Base-by-base conservation (phyloP, 345 rosid genomes). In the Pistacia integerrima region DNA sequence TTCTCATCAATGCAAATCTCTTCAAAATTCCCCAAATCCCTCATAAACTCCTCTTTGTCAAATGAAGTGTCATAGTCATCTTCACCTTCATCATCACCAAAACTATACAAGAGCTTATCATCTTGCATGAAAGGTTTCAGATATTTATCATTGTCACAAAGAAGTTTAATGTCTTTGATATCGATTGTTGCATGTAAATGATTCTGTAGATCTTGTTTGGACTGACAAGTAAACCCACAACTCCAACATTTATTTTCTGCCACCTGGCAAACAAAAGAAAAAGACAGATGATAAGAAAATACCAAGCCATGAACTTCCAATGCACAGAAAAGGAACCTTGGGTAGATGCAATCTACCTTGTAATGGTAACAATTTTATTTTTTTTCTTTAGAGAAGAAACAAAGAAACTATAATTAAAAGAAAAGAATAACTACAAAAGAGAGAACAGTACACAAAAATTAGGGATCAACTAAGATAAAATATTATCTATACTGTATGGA, bases 81-180 rank as follows among this genome's bases (percentile, higher is more conserved):
- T 79, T 88, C 99, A 28, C 78, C 90, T 59, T 86, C 97, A 66
- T 88, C 97, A 67, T 88, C 98, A 11, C 69, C 82, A 60, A 93
- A 93, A 77, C 94, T 89, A 82, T 90, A 92, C 74, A 96, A 76
- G 69, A 96, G 94, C 16, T 94, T 72, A 87, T 93, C 99, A 78
- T 96, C 91, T 78, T 81, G 86, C 84, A 82, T 84, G 80, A 91
- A 85, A 74, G 98, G 99, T 79, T 86, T 92, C 66, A 93, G 78
- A 82, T 88, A 92, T 73, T 78, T 88, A 33, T 93, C 97, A 52
- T 87, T 86, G 30, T 80, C 87, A 84, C 86, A 84, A 80, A 76
- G 78, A 78, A 69, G 75, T 74, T 85, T 83, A 70, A 78, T 64
- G 64, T 84, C 82, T 70, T 89, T 73, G 4, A 80, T 41, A 80